Base-by-base conservation (phyloP, 768 basidiomycete species). In the Trichaptum fuscoviolaceum region DNA sequence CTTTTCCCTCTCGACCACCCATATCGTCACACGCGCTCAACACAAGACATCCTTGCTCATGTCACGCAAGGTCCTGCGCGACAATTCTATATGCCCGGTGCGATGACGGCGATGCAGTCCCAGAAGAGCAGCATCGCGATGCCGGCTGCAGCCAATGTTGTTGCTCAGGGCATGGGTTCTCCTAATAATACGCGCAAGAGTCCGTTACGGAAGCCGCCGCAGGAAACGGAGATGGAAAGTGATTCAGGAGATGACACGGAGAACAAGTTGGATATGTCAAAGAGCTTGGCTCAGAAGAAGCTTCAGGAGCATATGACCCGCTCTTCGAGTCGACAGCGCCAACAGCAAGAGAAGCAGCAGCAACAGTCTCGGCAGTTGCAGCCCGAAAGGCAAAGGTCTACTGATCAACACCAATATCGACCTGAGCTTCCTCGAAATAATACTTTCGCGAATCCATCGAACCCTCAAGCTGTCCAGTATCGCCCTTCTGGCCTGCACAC, bases 201-300 rank as follows among this genome's bases (percentile, higher is more conserved):
- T 69, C 64, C 59, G 73, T 71, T 27, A 68, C 62, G 63, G 64
- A 20, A n/a, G 60, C 25, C 18, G 57, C 91, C 89, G 0, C 79
- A 83, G 65, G 87, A 82, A 25, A 79, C 80, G 69, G 90, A 91
- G 73, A 76, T 91, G 80, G 91, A 91, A 67, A 84, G 87, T n/a
- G 83, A 84, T 24, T 74, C 70, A 23, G 84, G 82, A 0, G 84
- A 88, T n/a, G 83, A 84, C 25, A 75, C 70, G 23, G 84, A 82
- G 0, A 79, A 84, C 70, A 77, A 74, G 25, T 79, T 89, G 30
- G 82, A 85, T 70, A 75, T 91, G 24, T 87, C 90, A 26, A 81
- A 81, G 74, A 90, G 89, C 63, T 81, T 89, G 35, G 91, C 89
- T 15, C 86, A 91, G 70, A 84, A 88, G 76, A 86, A 81, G 75